Percentiles rank a stretch among this genome's conserved stretches.
Evolutionary conservation across 495 filamentous ascomycete genomes (phyloP).

Genomic region (Daldinia caldariorum): DNA sequence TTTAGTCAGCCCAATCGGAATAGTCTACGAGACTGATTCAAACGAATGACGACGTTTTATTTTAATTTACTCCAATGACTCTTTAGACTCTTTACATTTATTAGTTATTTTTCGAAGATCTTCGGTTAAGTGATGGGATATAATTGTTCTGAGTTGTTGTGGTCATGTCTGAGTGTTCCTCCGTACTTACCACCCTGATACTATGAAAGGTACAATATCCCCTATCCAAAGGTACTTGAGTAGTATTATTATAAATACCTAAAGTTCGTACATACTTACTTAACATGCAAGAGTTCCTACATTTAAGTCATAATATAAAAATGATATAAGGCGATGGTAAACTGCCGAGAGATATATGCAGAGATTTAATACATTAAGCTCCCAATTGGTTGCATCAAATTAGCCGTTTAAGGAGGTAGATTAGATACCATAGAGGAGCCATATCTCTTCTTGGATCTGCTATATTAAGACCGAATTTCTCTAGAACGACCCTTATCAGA

Average conservation of each 20-base stretch:
- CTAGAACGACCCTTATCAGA: not conserved
- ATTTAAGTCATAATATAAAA: not conserved
- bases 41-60: not conserved
- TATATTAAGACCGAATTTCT: not conserved
- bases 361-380: not conserved
- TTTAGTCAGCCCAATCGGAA: not conserved
- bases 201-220: no score
- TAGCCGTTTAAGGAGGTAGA: constrained; percentile 18
- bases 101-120: no score
- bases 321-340: not conserved
- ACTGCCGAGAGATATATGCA: constrained; percentile 22
- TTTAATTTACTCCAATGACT: not conserved
- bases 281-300: not conserved
- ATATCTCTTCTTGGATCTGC: not conserved
- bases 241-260: no score
- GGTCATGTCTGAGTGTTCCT: no score
- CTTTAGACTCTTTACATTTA: no score
- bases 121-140: no score
- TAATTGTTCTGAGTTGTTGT: no score
- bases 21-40: not conserved
- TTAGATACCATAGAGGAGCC: not conserved
- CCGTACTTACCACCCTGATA: no score
- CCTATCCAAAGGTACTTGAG: no score
- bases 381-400: constrained; percentile 18
- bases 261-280: not conserved